Conservation (phyloP, 768 basidiomycete species). For the Pleurotus giganteus region DNA sequence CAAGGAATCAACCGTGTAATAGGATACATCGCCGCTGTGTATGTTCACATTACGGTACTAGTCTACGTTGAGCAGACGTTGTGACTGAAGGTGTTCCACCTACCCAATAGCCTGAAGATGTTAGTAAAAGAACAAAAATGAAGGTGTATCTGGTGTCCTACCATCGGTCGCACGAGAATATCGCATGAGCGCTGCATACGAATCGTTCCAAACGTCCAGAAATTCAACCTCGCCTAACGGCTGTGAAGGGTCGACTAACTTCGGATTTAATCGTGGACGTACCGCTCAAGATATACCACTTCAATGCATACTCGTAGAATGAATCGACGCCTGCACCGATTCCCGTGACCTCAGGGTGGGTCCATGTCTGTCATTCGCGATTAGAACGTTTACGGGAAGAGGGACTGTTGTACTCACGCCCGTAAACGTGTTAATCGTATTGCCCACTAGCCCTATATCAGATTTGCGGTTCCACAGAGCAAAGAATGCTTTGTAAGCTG, state of each 20-base stretch:
- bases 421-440: conserved; percentile 79
- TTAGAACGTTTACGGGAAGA: conserved; percentile 1
- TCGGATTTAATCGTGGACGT: conserved; percentile 9
- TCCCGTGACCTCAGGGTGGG: conserved; percentile 68
- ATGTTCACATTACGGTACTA: conserved; percentile 90
- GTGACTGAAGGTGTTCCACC: background rate
- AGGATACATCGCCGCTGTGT: conserved; percentile 69
- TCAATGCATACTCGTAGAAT: conserved; percentile 92
- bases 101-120: background rate
- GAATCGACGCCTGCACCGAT: conserved; percentile 96
- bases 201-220: conserved; percentile 81
- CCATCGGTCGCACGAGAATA: conserved; percentile 64
- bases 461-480: conserved; percentile 92
- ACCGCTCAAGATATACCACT: conserved; percentile 90
- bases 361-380: conserved; percentile 56
- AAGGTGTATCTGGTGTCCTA: conserved; percentile 79
- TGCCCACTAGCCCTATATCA: conserved; percentile 82
- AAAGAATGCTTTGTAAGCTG: conserved; percentile 87
- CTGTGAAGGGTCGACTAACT: background rate
- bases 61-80: background rate
- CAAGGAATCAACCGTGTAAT: conserved; percentile 86
- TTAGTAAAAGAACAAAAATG: background rate
- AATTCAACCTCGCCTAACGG: conserved; percentile 70
- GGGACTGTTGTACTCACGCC: conserved; percentile 52
- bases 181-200: conserved; percentile 82